Evolutionary conservation across 1,284 basidiomycete genomes (phyloP).

Genomic region (Clitocybe nebularis): DNA sequence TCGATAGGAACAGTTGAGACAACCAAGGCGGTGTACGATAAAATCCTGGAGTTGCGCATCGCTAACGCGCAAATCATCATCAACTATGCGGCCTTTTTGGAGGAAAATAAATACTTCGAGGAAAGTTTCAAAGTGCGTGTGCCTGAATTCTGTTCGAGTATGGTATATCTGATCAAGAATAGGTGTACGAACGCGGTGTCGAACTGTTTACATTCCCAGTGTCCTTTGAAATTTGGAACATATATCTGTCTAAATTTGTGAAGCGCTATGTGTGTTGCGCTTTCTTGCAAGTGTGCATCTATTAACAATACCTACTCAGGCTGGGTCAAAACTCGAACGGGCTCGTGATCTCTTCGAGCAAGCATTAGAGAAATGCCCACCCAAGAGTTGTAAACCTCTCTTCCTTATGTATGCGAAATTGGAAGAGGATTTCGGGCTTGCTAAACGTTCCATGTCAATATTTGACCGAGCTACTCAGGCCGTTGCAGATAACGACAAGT

Average conservation of each 20-base stretch:
- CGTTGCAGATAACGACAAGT: constrained; percentile 88
- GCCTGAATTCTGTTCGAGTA: neutral
- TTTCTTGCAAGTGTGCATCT: neutral
- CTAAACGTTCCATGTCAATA: constrained; percentile 94
- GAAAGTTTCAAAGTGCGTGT: constrained; percentile 90
- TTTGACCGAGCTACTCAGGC: constrained; percentile 90
- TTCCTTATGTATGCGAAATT: constrained; percentile 95
- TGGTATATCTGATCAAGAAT: constrained; percentile 9
- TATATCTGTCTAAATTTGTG: constrained; percentile 95
- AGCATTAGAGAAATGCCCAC: constrained; percentile 92
- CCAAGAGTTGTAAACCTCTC: constrained; percentile 91
- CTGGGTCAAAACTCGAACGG: constrained; percentile 91
- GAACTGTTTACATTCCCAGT: constrained; percentile 98
- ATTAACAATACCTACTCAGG: constrained; percentile 40
- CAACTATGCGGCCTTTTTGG: constrained; percentile 96
- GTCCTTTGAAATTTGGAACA: constrained; percentile 99
- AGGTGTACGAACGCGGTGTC: constrained; percentile 96
- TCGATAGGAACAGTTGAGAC: constrained; percentile 93
- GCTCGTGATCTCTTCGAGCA: constrained; percentile 97
- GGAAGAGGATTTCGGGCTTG: constrained; percentile 93
- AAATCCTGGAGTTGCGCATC: constrained; percentile 94
- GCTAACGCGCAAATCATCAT: constrained; percentile 98
- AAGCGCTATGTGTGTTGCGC: constrained; percentile 81
- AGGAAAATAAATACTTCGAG: constrained; percentile 98
- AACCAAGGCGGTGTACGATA: constrained; percentile 93